phyloP scores from a whole-genome alignment of 257 asterid genomes.

The Nicotiana knightiana region DNA sequence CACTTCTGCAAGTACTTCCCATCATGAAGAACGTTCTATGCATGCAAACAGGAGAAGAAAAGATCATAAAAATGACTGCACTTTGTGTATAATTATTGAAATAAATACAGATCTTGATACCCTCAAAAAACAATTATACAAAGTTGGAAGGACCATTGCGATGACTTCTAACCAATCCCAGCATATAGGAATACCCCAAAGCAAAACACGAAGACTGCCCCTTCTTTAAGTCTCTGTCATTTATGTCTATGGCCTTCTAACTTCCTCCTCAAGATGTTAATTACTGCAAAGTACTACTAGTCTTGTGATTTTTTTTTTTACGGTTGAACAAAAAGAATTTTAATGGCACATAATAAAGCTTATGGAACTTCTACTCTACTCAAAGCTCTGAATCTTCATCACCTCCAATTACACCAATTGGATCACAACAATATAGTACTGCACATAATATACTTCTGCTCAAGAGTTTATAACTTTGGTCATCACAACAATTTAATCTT shows the following conservation, averaged over 20 bases:
- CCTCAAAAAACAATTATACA: background rate
- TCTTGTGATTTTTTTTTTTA: background rate
- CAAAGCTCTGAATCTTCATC: conserved; percentile 23
- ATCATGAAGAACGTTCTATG: background rate
- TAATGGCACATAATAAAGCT: conserved; percentile 1
- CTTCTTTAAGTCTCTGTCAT: background rate
- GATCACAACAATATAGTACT: background rate
- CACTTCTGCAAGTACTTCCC: too few species aligned
- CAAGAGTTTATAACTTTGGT: too few species aligned
- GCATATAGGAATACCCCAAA: background rate
- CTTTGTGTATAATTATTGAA: background rate
- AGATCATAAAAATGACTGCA: background rate
- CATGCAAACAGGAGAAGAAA: background rate
- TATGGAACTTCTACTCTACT: background rate
- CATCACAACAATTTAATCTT: background rate
- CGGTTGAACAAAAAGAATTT: conserved; percentile 6
- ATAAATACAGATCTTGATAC: background rate
- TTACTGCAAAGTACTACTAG: background rate
- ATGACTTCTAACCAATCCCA: background rate
- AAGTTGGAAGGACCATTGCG: background rate
- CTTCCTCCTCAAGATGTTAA: background rate
- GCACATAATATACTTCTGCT: too few species aligned
- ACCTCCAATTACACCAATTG: conserved; percentile 21
- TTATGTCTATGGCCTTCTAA: background rate
- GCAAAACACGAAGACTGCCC: background rate